A percentile compares a stretch with the other conserved stretches of the same genome.
Evolutionary conservation across 192 early-diverging fungal species (phyloP).

Genomic region (Umbelopsis isabellina): DNA sequence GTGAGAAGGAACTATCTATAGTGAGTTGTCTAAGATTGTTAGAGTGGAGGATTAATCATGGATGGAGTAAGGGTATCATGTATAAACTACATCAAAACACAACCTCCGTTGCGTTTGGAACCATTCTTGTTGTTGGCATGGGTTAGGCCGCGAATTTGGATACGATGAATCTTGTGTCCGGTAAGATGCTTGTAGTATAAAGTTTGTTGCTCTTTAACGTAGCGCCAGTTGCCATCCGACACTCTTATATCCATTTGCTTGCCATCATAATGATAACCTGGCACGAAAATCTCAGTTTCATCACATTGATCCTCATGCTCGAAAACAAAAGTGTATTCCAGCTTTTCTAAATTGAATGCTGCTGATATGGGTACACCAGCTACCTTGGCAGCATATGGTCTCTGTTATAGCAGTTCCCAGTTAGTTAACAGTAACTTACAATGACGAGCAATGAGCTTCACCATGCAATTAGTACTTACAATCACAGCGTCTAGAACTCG

Average conservation of each 20-base stretch:
- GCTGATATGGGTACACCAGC: slow-evolving; percentile 65
- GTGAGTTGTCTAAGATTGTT: no score
- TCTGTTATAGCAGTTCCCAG: slow-evolving; percentile 34
- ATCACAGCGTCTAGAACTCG: slow-evolving; percentile 79
- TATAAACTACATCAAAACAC: slow-evolving; percentile 7
- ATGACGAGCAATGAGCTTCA: background rate
- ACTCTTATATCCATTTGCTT: slow-evolving; percentile 56
- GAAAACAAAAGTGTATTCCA: slow-evolving; percentile 68
- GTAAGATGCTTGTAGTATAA: slow-evolving; percentile 51
- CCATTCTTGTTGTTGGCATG: background rate
- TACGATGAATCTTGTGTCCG: background rate
- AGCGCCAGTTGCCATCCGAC: slow-evolving; percentile 73
- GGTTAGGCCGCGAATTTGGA: slow-evolving; percentile 3
- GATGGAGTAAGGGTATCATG: background rate
- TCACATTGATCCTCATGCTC: background rate
- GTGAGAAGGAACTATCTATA: no score
- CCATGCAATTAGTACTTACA: slow-evolving; percentile 37
- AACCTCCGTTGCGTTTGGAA: background rate
- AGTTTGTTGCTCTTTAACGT: slow-evolving; percentile 68
- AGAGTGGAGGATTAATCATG: no score
- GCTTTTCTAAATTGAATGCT: slow-evolving; percentile 60
- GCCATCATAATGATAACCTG: slow-evolving; percentile 69
- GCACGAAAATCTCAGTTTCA: slow-evolving; percentile 74
- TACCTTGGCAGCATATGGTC: slow-evolving; percentile 79
- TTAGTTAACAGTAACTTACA: background rate